Evolutionary conservation across 768 basidiomycete genomes (phyloP), one percentile per base, ranked within the genome.

Genomic region (Lyophyllum atratum): DNA sequence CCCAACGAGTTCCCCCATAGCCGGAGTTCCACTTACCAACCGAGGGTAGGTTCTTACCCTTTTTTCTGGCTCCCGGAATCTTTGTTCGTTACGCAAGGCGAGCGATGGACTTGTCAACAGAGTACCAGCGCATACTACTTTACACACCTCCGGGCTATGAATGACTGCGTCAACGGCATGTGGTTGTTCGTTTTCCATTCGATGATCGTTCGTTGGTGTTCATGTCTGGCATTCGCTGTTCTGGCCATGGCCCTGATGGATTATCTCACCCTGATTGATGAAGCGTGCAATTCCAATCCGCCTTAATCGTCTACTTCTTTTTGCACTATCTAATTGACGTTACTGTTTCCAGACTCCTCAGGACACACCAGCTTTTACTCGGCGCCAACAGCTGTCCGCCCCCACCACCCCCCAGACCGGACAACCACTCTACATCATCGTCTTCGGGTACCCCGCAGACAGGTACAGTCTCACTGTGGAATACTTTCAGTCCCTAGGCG

Each of bases 361-460:
- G 31, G 78, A 83, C 43, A 63, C 56, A 8, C 77, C 79, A 15
- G 66, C 79, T 2, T 73, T 77, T 52, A 67, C 71, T 17, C 74
- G 74, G 9, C 74, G 72, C 34, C 69, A 68, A 22, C 66, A 59
- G 59, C 76, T 59, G 28, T 58, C 56, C 57, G 68, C 66, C 37
- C 53, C 74, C 28, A 42, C 69, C 46, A 56, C 72, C n/a, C 58
- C 53, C 22, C 55, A 69, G 40, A 57, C 74, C 5, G 48, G 72
- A 11, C 80, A 83, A 25, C 76, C 81, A 2, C 68, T 82, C 26
- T 88, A 87, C 64, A 77, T 95, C 33, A 78, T 93, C 65, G 85
- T 95, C 50, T 95, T 93, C 59, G 93, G 93, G n/a, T 95, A 93
- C 68, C 92, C 93, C 5, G 76, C 84, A 29, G 90, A 93, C 70